phyloP scores from a whole-genome alignment of 352 stramenopile species.

The Phytophthora colocasiae region DNA sequence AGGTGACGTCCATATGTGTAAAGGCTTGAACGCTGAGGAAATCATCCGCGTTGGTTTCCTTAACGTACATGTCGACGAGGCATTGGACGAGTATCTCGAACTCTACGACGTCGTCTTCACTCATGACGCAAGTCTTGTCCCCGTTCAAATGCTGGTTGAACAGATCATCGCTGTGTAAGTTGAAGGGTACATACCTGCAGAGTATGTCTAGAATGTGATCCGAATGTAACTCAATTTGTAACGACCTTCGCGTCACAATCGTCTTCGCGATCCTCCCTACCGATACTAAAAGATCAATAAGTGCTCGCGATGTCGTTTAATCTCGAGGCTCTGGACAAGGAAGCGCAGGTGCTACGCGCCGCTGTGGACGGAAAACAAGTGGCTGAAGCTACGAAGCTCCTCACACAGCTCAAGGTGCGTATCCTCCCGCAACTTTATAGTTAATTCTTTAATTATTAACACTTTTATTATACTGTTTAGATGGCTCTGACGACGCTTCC shows the following conservation, averaged over 20 bases:
- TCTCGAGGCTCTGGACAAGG: slow-evolving; percentile 62
- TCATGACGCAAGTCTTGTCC: slow-evolving; percentile 61
- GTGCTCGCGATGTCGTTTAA: slow-evolving; percentile 41
- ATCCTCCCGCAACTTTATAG: neutral
- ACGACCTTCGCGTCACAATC: slow-evolving; percentile 3
- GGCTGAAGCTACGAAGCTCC: slow-evolving; percentile 49
- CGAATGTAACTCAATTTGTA: slow-evolving; percentile 2
- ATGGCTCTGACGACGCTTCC: slow-evolving; percentile 86
- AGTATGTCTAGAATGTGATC: neutral
- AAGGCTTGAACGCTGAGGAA: slow-evolving; percentile 61
- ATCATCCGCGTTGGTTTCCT: slow-evolving; percentile 78
- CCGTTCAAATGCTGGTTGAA: slow-evolving; percentile 55
- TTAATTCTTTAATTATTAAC: neutral
- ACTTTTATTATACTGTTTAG: slow-evolving; percentile 37
- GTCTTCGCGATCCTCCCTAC: slow-evolving; percentile 8
- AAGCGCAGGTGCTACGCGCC: slow-evolving; percentile 69
- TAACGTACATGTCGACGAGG: slow-evolving; percentile 73
- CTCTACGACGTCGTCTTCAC: slow-evolving; percentile 77
- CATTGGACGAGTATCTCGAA: slow-evolving; percentile 66
- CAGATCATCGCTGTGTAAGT: slow-evolving; percentile 36
- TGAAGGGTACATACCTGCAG: neutral
- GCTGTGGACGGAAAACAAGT: slow-evolving; percentile 60
- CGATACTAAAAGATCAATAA: slow-evolving; percentile 14
- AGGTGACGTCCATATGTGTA: slow-evolving; percentile 64
- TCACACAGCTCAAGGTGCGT: slow-evolving; percentile 73